Conservation (phyloP, 331 rosid species). For the Pyracantha coccinea region DNA sequence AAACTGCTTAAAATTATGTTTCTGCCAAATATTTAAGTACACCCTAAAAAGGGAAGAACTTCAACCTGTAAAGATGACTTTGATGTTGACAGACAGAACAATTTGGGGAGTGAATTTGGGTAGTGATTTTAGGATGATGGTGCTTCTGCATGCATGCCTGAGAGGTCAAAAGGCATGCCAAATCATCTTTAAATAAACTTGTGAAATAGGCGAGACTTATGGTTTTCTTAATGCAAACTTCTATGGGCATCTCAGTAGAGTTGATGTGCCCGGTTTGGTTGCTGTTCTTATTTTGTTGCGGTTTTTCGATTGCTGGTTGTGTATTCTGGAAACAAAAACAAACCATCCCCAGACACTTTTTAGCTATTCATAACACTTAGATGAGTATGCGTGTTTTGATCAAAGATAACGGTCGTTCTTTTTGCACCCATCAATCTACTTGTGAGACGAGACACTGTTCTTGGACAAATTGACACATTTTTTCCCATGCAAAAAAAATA, state of each 20-base stretch:
- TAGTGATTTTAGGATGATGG: conserved; percentile 43
- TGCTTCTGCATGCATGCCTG: conserved; percentile 41
- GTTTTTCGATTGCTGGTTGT: neutral
- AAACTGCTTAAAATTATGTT: neutral
- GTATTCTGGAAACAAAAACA: too few relatives aligned
- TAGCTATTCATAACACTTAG: too few relatives aligned
- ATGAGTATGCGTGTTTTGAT: too few relatives aligned
- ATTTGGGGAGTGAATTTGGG: conserved; percentile 41
- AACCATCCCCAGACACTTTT: too few relatives aligned
- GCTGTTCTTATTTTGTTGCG: neutral
- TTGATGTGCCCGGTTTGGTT: conserved; percentile 12
- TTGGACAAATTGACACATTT: too few relatives aligned
- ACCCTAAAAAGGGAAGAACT: conserved; percentile 30
- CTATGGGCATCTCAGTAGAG: conserved; percentile 36
- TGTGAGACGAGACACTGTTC: too few relatives aligned
- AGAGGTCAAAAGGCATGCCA: conserved; percentile 26
- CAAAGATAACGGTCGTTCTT: too few relatives aligned
- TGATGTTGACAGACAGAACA: conserved; percentile 51
- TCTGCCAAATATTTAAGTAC: conserved; percentile 32
- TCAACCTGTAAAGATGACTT: conserved; percentile 74
- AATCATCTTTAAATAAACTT: conserved; percentile 54
- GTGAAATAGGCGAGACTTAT: conserved; percentile 32
- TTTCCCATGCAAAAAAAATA: too few relatives aligned
- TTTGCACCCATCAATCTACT: too few relatives aligned
- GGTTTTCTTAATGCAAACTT: conserved; percentile 29